Base-by-base conservation (phyloP, 2,329 filamentous ascomycete species). In the Elsinoe necatrix region DNA sequence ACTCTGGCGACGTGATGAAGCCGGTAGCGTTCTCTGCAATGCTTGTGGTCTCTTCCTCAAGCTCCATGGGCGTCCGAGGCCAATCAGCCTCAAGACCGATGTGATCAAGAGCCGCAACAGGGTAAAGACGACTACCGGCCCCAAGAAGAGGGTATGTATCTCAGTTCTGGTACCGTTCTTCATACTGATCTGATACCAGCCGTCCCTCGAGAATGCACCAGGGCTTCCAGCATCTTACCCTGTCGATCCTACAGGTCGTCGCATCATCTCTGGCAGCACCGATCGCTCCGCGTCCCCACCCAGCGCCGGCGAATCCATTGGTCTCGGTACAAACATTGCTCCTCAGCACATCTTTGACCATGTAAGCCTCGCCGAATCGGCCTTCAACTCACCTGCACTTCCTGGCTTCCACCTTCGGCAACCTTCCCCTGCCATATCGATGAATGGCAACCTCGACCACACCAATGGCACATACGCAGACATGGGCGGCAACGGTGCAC, bases 61-160 rank as follows among this genome's bases (percentile, higher is more conserved):
- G 80, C 80, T 98, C 64, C 93, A 98, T 71, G 91, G 91, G 62
- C 87, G 91, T 23, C 84, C 93, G 59, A 85, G 93, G 57, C 93
- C 93, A 64, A 96, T 95, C 71, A 95, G 89, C 65, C 81, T 98
- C 66, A 98, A 98, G 80, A 97, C 93, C 50, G 93, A 98, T 77
- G 92, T 97, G 64, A 98, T 98, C 77, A 98, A 98, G 79, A 96
- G 91, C 77, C 89, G 93, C 67, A 98, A 98, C 74, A 85, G 93
- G 62, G 92, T 97, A 65, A 97, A 97, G 79, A 93, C 90, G 55
- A 88, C 77, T 2, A 80, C 91, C 66, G 81, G 87, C 61, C 83
- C 85, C 47, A 87, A 89, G 66, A 91, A 90, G 73, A 59, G 57
- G 59, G 59, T 61, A 39, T 12, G 12, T 39, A 35, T 20, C 1